Base-by-base conservation (phyloP, 1,284 basidiomycete genomes). In the Ceratobasidium sp. region DNA sequence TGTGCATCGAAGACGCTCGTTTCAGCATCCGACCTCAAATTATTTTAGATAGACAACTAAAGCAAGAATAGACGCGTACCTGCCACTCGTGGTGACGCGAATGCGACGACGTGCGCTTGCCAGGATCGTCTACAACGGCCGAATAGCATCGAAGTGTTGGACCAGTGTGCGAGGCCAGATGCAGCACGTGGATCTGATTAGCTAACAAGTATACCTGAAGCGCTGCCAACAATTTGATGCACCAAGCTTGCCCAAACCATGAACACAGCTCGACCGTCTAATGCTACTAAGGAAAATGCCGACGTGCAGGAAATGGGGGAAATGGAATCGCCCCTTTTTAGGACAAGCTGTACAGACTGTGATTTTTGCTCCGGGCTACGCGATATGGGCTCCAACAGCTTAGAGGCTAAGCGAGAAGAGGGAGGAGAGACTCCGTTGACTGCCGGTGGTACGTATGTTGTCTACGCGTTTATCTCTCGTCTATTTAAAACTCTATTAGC, bases 321-420 rank as follows among this genome's bases (percentile, higher is more conserved):
- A 17, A n/a, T 67, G 12, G 78, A 77, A 2, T 64, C 78, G 26
- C 80, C 80, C 5, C 23, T 80, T 17, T 80, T 80, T 59, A 57
- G 70, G 10, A 40, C 50, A 52, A 68, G 56, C 64, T 80, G 80
- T 50, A 44, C 62, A 4, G 46, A 80, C 48, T 80, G 80, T 52
- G 52, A 62, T 6, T 80, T 78, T 56, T 80, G 80, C 68, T 70
- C 74, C 40, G 80, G 80, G 15, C 76, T 80, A 23, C 65, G 77
- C 17, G 80, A 80, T 23, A 78, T 76, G 62, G 77, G 59, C 28
- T 28, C 61, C n/a, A 44, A 38, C 2, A 20, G 40, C 26, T 54
- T 56, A 61, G 70, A 40, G 12, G 56, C 20, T 33, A 38, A 69
- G 57, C 52, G 56, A 52, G n/a, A 40, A 7, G 50, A 74, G 44